Evolutionary conservation across 768 basidiomycete genomes (phyloP).

Genomic region (Rhodotorula babjevae): DNA sequence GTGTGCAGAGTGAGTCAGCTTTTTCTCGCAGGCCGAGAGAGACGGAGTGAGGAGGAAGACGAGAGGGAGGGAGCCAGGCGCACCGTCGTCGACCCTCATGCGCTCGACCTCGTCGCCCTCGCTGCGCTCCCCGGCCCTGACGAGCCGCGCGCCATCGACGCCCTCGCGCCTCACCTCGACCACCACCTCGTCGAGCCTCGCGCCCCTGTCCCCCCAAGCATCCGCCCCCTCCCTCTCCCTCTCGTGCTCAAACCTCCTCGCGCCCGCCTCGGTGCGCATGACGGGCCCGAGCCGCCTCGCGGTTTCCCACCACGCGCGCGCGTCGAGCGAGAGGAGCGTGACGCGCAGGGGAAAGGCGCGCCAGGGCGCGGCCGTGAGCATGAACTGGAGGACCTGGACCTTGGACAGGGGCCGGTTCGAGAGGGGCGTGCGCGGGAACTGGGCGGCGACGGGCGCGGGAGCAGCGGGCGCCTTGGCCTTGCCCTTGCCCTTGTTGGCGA

Average conservation of each 20-base stretch:
- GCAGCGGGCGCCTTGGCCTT: not conserved
- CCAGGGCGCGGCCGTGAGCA: conserved; percentile 48
- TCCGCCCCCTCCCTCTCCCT: conserved; percentile 10
- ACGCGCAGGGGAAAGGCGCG: conserved; percentile 45
- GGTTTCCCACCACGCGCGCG: conserved; percentile 41
- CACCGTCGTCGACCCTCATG: conserved; percentile 31
- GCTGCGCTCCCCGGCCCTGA: conserved; percentile 37
- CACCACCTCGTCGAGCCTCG: conserved; percentile 1
- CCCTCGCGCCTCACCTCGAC: conserved; percentile 27
- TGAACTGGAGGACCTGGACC: conserved; percentile 45
- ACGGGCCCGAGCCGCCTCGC: conserved; percentile 18
- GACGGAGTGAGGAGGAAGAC: not conserved
- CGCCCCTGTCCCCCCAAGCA: conserved; percentile 22
- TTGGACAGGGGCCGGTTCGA: conserved; percentile 37
- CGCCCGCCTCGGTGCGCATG: conserved; percentile 20
- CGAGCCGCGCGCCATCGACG: conserved; percentile 46
- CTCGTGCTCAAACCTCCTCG: conserved; percentile 19
- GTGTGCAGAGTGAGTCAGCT: not conserved
- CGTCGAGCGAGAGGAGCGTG: conserved; percentile 45
- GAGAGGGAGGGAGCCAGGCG: not conserved
- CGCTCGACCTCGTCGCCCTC: conserved; percentile 8
- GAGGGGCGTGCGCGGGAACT: conserved; percentile 25
- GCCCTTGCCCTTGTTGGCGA: too few relatives aligned
- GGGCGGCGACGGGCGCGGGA: not conserved
- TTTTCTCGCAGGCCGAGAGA: not conserved